These are phyloP conservation scores for Nemania sp. DNA, from an alignment of 2,329 filamentous ascomycete genomes.

Conservation along the genomic window DNA sequence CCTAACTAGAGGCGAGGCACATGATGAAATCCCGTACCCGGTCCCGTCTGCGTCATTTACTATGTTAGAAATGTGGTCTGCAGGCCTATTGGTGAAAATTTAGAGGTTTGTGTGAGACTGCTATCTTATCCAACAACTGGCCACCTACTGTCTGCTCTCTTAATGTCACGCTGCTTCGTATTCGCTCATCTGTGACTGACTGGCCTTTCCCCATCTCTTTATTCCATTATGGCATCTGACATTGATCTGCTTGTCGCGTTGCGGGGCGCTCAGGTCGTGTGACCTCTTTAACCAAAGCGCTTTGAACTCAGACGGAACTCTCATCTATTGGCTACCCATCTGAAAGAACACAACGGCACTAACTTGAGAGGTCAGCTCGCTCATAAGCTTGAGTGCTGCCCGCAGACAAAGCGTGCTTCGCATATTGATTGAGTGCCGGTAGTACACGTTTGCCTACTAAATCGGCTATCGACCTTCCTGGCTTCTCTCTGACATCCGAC, in stretches of 20 bases:
- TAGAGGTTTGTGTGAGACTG: not conserved
- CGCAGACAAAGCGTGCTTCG: not conserved
- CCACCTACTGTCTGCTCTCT: slow-evolving; percentile 1
- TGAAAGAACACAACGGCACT: not conserved
- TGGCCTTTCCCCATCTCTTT: slow-evolving; percentile 9
- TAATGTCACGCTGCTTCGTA: slow-evolving; percentile 25
- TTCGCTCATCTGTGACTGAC: slow-evolving; percentile 23
- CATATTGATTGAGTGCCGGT: not conserved
- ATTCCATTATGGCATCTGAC: slow-evolving; percentile 22
- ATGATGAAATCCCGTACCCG: not conserved
- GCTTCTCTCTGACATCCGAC: not conserved
- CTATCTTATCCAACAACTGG: not conserved
- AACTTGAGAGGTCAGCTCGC: not conserved
- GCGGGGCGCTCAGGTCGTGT: slow-evolving; percentile 37
- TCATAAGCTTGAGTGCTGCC: not conserved
- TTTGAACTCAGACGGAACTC: slow-evolving; percentile 26
- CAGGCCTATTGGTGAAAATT: not conserved
- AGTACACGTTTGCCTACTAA: not conserved
- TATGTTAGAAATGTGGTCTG: not conserved
- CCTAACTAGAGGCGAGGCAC: not conserved
- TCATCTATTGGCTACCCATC: slow-evolving; percentile 28
- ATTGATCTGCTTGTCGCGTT: slow-evolving; percentile 32
- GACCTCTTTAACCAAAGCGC: slow-evolving; percentile 31
- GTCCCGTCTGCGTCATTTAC: not conserved
- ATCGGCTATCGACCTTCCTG: not conserved